Evolutionary conservation across 2,329 filamentous ascomycete genomes (phyloP), one percentile per base, ranked within the genome.

Genomic region (Orbilia oligospora): DNA sequence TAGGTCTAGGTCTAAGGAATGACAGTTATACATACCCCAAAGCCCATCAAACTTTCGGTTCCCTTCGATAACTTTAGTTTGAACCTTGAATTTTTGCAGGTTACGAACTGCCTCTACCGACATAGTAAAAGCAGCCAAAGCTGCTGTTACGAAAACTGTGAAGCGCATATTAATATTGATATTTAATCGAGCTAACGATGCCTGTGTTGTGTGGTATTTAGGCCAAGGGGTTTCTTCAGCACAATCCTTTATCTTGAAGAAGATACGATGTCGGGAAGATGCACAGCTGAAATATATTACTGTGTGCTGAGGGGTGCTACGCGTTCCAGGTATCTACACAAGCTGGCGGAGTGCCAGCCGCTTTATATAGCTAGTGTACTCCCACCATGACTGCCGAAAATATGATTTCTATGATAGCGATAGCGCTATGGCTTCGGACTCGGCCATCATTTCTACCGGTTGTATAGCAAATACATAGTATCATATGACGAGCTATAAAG

Each of bases 111-210:
- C 67, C 16, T 70, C 67, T 14, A 64, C 73, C 16, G 73, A 71
- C n/a, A 61, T 44, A 22, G 67, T 64, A 27, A 68, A 14, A 56
- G 53, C 46, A 16, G 67, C 63, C 12, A 71, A 46, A 27, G 27
- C 65, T 9, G 58, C 58, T n/a, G 73, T 68, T 27, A 44, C 33
- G 51, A 77, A 41, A 27, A 36, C 27, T 10, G 49, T 49, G 44
- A 77, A 71, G 36, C 58, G 67, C 73, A 77, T 77, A 1, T 65
- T 71, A n/a, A n/a, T n/a, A n/a, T n/a, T n/a, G n/a, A n/a, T n/a
- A n/a, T n/a, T n/a, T n/a, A n/a, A n/a, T n/a, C n/a, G n/a, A n/a
- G n/a, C n/a, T n/a, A n/a, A 1, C 6, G 5, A 27, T 61, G 12
- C 61, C 9, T 36, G 49, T 38, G 49, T 72, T 58, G 61, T 30